phyloP scores from a whole-genome alignment of 1,139 yeast genomes.

The Citeromyces hawaiiensis region DNA sequence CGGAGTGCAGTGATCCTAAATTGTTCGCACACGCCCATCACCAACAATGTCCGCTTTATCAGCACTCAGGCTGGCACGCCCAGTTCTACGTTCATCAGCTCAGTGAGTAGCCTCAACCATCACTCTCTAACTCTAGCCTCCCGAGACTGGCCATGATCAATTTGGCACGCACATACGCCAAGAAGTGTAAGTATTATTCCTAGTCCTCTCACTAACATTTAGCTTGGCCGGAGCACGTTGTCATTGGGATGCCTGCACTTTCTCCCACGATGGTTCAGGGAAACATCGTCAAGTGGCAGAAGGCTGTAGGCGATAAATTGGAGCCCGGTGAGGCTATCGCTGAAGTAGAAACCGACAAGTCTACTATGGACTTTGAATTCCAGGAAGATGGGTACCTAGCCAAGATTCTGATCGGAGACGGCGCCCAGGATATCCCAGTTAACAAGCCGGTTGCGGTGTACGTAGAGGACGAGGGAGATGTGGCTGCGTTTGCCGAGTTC shows the following conservation, averaged over 20 bases:
- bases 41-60: slow-evolving; percentile 15
- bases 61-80: slow-evolving; percentile 20
- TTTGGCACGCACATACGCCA: slow-evolving; percentile 18
- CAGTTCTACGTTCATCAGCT: slow-evolving; percentile 10
- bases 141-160: slow-evolving; percentile 14
- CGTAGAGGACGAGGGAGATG: slow-evolving; percentile 79
- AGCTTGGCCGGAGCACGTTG: slow-evolving; percentile 48
- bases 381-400: slow-evolving; percentile 97
- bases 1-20: not conserved
- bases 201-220: slow-evolving; percentile 15
- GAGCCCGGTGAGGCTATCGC: slow-evolving; percentile 90
- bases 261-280: slow-evolving; percentile 99
- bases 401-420: slow-evolving; percentile 75
- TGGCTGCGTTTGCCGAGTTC: slow-evolving; percentile 77
- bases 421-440: slow-evolving; percentile 82
- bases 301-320: slow-evolving; percentile 77
- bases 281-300: slow-evolving; percentile 78
- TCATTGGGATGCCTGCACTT: slow-evolving; percentile 81
- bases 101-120: not conserved
- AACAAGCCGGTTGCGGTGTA: slow-evolving; percentile 95
- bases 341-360: slow-evolving; percentile 97
- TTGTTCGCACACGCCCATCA: not conserved
- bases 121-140: slow-evolving; percentile 7
- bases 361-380: slow-evolving; percentile 97
- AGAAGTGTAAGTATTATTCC: slow-evolving; percentile 7